These are phyloP conservation scores for Penicillium ochrochloron DNA, from an alignment of 495 filamentous ascomycete genomes.

Conservation along the genomic window DNA sequence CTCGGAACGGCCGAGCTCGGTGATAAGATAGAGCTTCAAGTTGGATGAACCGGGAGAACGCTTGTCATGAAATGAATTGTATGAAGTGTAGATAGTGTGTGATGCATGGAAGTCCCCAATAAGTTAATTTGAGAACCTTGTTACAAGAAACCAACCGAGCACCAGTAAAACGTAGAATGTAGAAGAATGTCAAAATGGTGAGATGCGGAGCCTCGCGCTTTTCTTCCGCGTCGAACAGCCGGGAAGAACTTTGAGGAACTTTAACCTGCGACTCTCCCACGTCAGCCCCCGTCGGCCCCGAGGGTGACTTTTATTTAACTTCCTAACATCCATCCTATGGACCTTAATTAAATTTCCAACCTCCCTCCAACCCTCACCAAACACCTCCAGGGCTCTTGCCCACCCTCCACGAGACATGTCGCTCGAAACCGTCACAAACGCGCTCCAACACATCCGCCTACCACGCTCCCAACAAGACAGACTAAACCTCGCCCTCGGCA, in stretches of 20 bases:
- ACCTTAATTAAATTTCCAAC: background rate
- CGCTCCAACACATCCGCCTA: constrained; percentile 16
- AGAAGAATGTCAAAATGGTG: background rate
- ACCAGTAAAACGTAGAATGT: background rate
- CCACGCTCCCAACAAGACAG: constrained; percentile 21
- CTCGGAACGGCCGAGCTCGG: constrained; percentile 6
- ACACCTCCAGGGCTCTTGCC: background rate
- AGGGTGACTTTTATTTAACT: background rate
- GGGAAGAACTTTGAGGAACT: background rate
- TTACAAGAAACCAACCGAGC: background rate
- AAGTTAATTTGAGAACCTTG: background rate
- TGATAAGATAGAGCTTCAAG: constrained; percentile 12
- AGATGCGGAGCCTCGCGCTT: background rate
- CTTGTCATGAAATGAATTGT: constrained; percentile 1
- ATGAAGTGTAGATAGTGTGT: background rate
- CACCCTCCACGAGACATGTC: constrained; percentile 18
- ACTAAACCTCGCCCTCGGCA: constrained; percentile 26
- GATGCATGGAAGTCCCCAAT: background rate
- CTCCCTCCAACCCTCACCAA: background rate
- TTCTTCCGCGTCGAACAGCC: background rate
- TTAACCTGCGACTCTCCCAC: background rate
- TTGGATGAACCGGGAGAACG: background rate
- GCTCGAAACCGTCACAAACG: constrained; percentile 13
- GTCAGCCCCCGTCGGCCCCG: background rate
- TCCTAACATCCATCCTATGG: background rate